Evolutionary conservation across 495 filamentous ascomycete species (phyloP), one percentile per base, ranked within the genome.

Genomic region (Parathielavia hyrcaniae): DNA sequence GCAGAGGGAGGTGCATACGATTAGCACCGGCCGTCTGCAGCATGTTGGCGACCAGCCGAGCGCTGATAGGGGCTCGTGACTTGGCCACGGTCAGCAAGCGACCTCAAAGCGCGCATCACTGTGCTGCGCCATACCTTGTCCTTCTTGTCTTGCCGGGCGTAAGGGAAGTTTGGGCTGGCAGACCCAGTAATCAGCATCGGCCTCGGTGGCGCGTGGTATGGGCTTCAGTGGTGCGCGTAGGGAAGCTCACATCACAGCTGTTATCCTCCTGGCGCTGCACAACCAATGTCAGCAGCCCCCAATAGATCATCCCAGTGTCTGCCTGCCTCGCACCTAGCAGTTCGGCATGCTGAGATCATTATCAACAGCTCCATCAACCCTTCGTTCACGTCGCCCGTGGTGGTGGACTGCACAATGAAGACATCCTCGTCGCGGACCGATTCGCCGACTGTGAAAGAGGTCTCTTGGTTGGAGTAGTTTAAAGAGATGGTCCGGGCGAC

Each of bases 71-170:
- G 26, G 92, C 93, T 56, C 93, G 55, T 4, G 68, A 70, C 62
- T 66, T 50, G 2, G 13, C 17, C 7, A 4, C 3, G 4, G 58
- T 64, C 52, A 63, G 55, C 30, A 16, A 14, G 19, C 12, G 7
- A 6, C 2, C 2, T n/a, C 30, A 30, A 30, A 30, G 26, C 26
- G 6, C 26, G 6, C 26, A 30, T 8, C 19, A 6, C 12, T 11
- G 12, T 20, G 11, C 1, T 10, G 14, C 19, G 50, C 17, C 52
- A 20, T 54, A 67, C 64, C 78, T 96, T 95, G 74, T 97, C 93
- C 74, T 98, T 98, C 79, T 98, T 98, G 77, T 98, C 93, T 74
- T 98, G 93, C 30, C 93, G 89, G n/a, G 92, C 92, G 67, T 98
- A 96, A 30, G 91, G 92, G 77, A 96, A 98, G 75, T 98, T 97